Evolutionary conservation across 78 protist genomes (phyloP).

Genomic region (Speleostelium caveatum): DNA sequence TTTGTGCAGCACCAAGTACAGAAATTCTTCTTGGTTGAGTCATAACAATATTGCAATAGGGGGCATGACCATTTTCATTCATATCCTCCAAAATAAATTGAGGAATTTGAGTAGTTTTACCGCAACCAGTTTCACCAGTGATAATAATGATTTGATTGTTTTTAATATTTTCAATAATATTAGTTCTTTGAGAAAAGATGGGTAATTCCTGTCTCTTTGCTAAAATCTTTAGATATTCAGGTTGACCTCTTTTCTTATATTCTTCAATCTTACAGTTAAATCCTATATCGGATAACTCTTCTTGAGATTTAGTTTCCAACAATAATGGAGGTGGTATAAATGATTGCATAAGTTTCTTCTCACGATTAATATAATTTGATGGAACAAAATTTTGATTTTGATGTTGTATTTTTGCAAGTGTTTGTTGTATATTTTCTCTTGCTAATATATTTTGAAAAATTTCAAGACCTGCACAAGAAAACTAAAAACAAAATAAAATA

Average conservation of each 20-base stretch:
- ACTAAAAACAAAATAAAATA: too few relatives aligned
- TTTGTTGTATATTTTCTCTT: neutral
- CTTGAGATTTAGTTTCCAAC: neutral
- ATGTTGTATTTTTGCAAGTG: neutral
- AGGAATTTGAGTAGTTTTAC: slow-evolving; percentile 96
- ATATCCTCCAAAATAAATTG: slow-evolving; percentile 95
- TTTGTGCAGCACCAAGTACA: slow-evolving; percentile 93
- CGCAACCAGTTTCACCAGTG: slow-evolving; percentile 85
- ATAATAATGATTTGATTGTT: slow-evolving; percentile 37
- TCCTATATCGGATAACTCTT: slow-evolving; percentile 26
- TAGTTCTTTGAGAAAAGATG: neutral
- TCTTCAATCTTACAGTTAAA: neutral
- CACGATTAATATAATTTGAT: neutral
- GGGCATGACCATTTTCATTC: slow-evolving; percentile 43
- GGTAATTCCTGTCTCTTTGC: slow-evolving; percentile 2
- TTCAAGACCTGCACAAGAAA: too few relatives aligned
- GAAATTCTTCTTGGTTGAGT: slow-evolving; percentile 98
- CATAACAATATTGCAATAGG: slow-evolving; percentile 84
- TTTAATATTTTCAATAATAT: slow-evolving; percentile 11
- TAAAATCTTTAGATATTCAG: neutral
- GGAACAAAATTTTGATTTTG: neutral
- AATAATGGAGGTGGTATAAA: neutral
- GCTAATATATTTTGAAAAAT: too few relatives aligned
- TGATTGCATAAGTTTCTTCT: slow-evolving; percentile 10
- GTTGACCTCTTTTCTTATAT: neutral